Evolutionary conservation across 2,329 filamentous ascomycete species (phyloP), one percentile per base, ranked within the genome.

Genomic region (Thelonectria rubi): DNA sequence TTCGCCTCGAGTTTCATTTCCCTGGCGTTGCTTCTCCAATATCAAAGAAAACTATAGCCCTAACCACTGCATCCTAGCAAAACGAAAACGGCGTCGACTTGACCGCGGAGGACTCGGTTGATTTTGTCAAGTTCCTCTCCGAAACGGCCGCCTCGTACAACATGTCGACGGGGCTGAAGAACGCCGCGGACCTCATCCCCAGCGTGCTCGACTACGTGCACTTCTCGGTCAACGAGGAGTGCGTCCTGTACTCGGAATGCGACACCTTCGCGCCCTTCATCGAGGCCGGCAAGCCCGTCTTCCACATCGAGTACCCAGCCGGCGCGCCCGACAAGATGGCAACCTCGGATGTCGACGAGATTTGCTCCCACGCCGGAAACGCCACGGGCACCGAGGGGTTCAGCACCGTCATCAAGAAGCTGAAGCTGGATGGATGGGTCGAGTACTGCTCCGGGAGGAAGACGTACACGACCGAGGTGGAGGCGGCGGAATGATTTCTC

Each of bases 161-260:
- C 62, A 77, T 92, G 73, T 82, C 86, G 1, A 81, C 88, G 10
- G 90, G 90, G 0, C 80, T 92, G 57, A 92, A 92, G 77, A 92
- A 92, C 71, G 87, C 86, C 1, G 85, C 80, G 11, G 80, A 78
- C 43, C 87, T 92, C 64, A 85, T 91, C 55, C 58, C 69, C 2
- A 67, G 76, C 2, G 76, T 83, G 5, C 60, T 82, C 5, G 73
- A 78, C 30, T 74, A 82, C 5, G 83, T 90, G 55, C 80, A 90
- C 69, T 92, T 89, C 76, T 84, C 82, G 5, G 88, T 92, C 67
- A 90, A 91, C 74, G 90, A 92, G 78, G 84, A 91, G 76, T 92
- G 90, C 72, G 81, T 82, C 14, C 68, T 88, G 71, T 86, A 85
- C 67, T 60, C 76, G 5, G 88, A 91, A 72, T 91, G 89, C 71